Evolutionary conservation across 2,329 filamentous ascomycete species (phyloP), one percentile per base, ranked within the genome.

Genomic region (Sporothrix curviconia): DNA sequence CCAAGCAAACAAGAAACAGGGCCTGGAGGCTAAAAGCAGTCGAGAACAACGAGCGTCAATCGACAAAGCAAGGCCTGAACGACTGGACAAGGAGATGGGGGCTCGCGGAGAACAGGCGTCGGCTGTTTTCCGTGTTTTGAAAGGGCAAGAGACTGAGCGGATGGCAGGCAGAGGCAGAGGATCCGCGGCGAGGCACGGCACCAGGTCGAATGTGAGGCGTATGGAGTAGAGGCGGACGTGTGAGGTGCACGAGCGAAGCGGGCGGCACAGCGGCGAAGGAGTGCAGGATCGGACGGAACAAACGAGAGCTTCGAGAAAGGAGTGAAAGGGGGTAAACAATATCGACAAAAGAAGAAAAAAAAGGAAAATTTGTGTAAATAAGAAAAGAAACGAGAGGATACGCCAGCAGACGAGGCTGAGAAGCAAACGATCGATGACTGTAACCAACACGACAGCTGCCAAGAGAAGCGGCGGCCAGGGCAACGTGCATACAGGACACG

Each of bases 141-240:
- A 14, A 39, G 22, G 25, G 22, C 32, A 25, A 36, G 30, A 32
- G 42, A 22, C 43, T 30, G 54, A 22, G 36, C 44, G 14, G 43
- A 50, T 32, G 34, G 54, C 54, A 30, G 51, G 24, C 51, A 43
- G 34, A 24, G 19, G 24, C 30, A 54, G 39, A 44, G 9, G 51
- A 54, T 54, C 51, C 39, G 51, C 51, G 51, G 51, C 51, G 39
- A 54, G 39, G 51, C 51, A 54, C 51, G 51, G 51, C 28, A 44
- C 25, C 36, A 44, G 30, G 44, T 43, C 17, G 30, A 42, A 44
- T 44, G 40, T 54, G 51, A 42, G 36, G 51, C 51, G 51, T 54
- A 54, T 44, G 51, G 51, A 54, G 39, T 54, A 25, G 52, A 55
- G 52, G 30, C 40, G 40, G 39, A 25, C 17, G 51, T 55, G 51